Base-by-base conservation (phyloP, 148 eudicot genomes). In the Chenopodium suecicum region DNA sequence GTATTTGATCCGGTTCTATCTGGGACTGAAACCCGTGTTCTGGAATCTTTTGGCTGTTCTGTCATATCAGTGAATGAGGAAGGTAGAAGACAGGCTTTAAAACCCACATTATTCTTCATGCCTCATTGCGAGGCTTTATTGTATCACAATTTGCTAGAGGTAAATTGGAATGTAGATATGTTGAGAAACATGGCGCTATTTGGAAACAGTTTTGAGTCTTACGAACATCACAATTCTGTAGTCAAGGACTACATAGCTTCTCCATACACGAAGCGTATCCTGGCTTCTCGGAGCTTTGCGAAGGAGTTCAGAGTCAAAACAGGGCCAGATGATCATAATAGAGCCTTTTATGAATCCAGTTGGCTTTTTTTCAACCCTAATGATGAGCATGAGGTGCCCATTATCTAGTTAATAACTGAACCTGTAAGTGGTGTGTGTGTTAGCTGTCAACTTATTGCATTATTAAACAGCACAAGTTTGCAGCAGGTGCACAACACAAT, bases 1-100 rank as follows among this genome's bases (percentile, higher is more conserved):
- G 92, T 94, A 25, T 94, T 94, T 82, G 97, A 94, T 86, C 98
- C 98, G 1, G 74, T 94, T 82, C 92, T 92, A 76, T 94, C 96
- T 7, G 88, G 78, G 22, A 88, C 89, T 20, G 96, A 94, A 82
- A 77, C 89, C 22, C 79, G 81, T 81, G 93, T 89, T 65, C 54
- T 94, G 83, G 90, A 87, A 82, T 81, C 88, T 58, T 87, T 94
- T 2, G 96, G 96, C 41, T 92, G 93, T 80, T 83, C 88, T 10
- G 92, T 92, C 54, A 80, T 92, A 31, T 84, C 93, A 0, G 73
- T 91, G 47, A 92, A 94, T 34, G 98, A 94, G 83, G 89, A 91
- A 78, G 98, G 94, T 52, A 82, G 90, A 34, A 80, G 98, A 75
- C 78, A 73, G 83, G 94, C 83, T 73, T 47, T 71, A 41, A 85